Evolutionary conservation across 495 filamentous ascomycete genomes (phyloP).

Genomic region (Aspergillus bertholletiae): DNA sequence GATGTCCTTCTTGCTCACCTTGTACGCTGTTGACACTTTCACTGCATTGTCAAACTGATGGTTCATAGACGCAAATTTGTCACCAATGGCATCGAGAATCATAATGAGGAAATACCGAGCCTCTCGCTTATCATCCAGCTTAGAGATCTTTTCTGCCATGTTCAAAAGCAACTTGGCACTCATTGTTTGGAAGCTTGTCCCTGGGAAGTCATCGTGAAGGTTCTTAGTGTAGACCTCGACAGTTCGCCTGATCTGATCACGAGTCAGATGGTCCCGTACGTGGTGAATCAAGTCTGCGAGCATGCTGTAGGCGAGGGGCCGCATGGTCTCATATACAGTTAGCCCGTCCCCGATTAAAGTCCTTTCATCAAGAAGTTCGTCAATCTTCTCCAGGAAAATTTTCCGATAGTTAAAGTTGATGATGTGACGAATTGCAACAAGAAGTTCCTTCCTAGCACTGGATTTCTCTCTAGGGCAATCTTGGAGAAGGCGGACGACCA

Average conservation of each 20-base stretch:
- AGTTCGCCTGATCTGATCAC: slow-evolving; percentile 88
- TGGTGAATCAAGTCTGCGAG: slow-evolving; percentile 97
- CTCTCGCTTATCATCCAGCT: slow-evolving; percentile 83
- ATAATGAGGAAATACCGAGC: slow-evolving; percentile 94
- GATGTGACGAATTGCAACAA: slow-evolving; percentile 96
- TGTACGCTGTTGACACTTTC: slow-evolving; percentile 78
- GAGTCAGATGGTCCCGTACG: slow-evolving; percentile 77
- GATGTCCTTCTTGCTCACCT: slow-evolving; percentile 58
- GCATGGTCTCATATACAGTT: slow-evolving; percentile 94
- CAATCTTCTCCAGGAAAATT: slow-evolving; percentile 92
- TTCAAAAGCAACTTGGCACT: slow-evolving; percentile 95
- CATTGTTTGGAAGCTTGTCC: slow-evolving; percentile 99
- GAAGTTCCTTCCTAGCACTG: slow-evolving; percentile 84
- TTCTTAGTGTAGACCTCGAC: slow-evolving; percentile 97
- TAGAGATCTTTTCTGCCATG: slow-evolving; percentile 95
- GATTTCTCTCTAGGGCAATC: slow-evolving; percentile 95
- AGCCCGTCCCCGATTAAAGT: slow-evolving; percentile 93
- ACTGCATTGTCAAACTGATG: slow-evolving; percentile 90
- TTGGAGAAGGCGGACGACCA: slow-evolving; percentile 86
- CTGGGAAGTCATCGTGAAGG: slow-evolving; percentile 91
- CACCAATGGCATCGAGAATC: slow-evolving; percentile 95
- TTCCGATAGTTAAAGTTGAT: slow-evolving; percentile 98
- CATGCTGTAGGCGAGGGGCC: slow-evolving; percentile 97
- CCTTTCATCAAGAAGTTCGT: slow-evolving; percentile 88
- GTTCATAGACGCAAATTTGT: slow-evolving; percentile 98